Conservation (phyloP, 129 eudicot species). For the Sambucus nigra region DNA sequence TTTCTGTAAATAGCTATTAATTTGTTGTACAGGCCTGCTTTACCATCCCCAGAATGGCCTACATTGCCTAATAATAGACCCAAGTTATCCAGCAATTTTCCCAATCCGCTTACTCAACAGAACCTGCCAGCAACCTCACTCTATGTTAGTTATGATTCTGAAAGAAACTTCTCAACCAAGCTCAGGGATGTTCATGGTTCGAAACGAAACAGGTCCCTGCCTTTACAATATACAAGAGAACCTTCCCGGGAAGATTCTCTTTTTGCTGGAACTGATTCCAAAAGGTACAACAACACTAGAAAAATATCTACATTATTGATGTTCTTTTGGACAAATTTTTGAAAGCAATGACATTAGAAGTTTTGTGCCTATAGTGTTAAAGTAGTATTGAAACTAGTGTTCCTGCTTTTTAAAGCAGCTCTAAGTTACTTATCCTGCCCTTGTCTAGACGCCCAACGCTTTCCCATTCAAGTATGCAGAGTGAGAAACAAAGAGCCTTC, state of each 20-base stretch:
- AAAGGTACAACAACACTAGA: slow-evolving; percentile 18
- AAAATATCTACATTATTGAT: neutral
- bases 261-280: slow-evolving; percentile 11
- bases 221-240: slow-evolving; percentile 14
- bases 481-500: no score
- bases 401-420: no score
- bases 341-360: no score
- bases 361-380: no score
- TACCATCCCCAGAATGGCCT: slow-evolving; percentile 20
- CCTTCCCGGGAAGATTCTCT: slow-evolving; percentile 15
- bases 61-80: no score
- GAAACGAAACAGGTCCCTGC: slow-evolving; percentile 33
- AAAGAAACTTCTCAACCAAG: slow-evolving; percentile 10
- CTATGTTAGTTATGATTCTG: slow-evolving; percentile 6
- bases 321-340: no score
- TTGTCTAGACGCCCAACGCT: no score
- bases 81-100: slow-evolving; percentile 11
- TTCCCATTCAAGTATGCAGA: no score
- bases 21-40: slow-evolving; percentile 21
- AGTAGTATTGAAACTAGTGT: no score
- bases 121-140: slow-evolving; percentile 5
- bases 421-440: no score
- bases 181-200: slow-evolving; percentile 21
- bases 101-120: slow-evolving; percentile 11
- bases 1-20: neutral